A percentile compares a stretch with the other conserved stretches of the same genome.
Evolutionary conservation across 768 basidiomycete genomes (phyloP).

Genomic region (Suillus brevipes): DNA sequence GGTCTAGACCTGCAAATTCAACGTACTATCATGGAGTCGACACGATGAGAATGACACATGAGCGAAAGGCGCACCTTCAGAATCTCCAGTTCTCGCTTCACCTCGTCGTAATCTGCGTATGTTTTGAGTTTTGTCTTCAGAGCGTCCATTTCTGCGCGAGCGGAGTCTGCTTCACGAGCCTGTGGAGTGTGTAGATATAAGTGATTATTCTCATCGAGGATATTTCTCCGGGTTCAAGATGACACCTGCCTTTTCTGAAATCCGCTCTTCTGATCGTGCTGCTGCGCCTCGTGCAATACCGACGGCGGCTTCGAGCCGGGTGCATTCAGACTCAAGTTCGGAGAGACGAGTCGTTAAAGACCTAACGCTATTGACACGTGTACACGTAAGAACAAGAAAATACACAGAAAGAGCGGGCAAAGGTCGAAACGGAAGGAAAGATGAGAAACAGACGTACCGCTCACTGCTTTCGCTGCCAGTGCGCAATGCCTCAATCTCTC

Average conservation of each 20-base stretch:
- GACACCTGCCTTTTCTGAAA: neutral
- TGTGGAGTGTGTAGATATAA: neutral
- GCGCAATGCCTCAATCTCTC: constrained; percentile 90
- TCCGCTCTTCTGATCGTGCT: neutral
- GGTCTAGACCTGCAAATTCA: constrained; percentile 89
- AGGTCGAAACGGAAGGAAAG: neutral
- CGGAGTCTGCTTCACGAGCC: constrained; percentile 1
- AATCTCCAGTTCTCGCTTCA: constrained; percentile 96
- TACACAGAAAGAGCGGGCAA: neutral
- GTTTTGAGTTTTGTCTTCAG: constrained; percentile 69
- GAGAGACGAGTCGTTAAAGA: constrained; percentile 70
- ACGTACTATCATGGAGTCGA: constrained; percentile 64
- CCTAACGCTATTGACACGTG: constrained; percentile 51
- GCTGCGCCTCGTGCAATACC: constrained; percentile 40
- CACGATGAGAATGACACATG: neutral
- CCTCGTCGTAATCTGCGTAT: constrained; percentile 90
- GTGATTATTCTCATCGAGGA: neutral
- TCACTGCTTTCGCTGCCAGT: constrained; percentile 73
- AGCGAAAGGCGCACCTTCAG: constrained; percentile 73
- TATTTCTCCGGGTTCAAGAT: neutral
- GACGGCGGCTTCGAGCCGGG: constrained; percentile 64
- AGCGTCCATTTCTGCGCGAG: constrained; percentile 56
- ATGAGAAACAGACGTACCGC: constrained; percentile 46
- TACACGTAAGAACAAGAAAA: neutral
- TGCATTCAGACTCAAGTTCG: constrained; percentile 75